Evolutionary conservation across 345 rosid genomes (phyloP).

Genomic region (Rhodamnia argentea): DNA sequence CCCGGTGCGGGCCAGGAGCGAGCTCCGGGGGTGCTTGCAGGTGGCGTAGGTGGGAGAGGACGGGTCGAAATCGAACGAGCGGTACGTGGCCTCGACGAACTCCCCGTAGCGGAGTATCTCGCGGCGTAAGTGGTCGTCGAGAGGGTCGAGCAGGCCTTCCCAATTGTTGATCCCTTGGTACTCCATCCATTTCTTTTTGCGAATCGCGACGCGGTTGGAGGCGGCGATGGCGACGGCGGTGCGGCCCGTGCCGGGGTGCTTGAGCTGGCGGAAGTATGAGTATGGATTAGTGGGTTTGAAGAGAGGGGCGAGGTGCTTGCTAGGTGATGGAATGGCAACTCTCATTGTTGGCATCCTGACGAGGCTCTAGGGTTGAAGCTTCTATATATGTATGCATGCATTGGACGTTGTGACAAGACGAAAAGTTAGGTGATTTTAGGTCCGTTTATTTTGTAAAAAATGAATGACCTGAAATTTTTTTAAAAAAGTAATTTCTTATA

Average conservation of each 20-base stretch:
- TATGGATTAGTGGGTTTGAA: not conserved
- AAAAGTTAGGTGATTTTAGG: no score
- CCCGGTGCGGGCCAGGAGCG: not conserved
- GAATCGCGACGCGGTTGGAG: not conserved
- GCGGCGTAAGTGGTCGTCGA: not conserved
- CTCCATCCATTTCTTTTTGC: conserved; percentile 5
- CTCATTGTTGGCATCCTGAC: not conserved
- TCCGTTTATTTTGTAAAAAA: no score
- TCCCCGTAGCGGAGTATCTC: conserved; percentile 11
- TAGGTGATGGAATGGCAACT: not conserved
- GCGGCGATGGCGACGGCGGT: no score
- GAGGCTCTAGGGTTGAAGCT: not conserved
- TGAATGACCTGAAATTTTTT: no score
- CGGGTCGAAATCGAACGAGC: conserved; percentile 3
- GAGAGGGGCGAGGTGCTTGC: not conserved
- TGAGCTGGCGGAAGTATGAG: not conserved
- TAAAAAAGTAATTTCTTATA: no score
- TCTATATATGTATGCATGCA: not conserved
- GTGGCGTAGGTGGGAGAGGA: not conserved
- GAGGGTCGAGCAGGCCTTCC: conserved; percentile 11
- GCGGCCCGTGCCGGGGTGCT: not conserved
- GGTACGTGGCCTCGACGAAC: conserved; percentile 8
- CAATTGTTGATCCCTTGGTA: conserved; percentile 6
- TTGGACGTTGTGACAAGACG: not conserved
- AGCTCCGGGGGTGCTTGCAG: conserved; percentile 1